Evolutionary conservation across 371 early-diverging fungal species (phyloP).

Genomic region (Mortierella sp.): DNA sequence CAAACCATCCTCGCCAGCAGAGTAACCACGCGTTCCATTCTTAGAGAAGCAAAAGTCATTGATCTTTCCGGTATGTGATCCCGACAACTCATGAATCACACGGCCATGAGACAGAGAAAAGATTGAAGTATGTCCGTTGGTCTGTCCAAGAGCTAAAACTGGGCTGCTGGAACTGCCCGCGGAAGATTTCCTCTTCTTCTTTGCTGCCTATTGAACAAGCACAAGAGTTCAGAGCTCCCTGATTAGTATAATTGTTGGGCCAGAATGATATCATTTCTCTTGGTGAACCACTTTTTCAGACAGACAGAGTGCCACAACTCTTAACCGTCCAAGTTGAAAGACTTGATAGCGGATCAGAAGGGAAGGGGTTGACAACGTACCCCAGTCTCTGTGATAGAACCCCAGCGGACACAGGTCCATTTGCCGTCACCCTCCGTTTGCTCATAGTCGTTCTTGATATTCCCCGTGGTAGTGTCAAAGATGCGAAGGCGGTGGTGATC

Average conservation of each 20-base stretch:
- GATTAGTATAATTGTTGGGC: slow-evolving; percentile 8
- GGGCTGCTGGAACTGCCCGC: slow-evolving; percentile 47
- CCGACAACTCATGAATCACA: slow-evolving; percentile 62
- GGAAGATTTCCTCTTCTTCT: slow-evolving; percentile 62
- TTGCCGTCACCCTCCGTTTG: slow-evolving; percentile 63
- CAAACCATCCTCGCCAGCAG: slow-evolving; percentile 71
- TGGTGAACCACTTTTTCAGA: no score
- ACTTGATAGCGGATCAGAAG: not conserved
- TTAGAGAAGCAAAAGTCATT: slow-evolving; percentile 74
- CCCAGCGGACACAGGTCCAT: slow-evolving; percentile 75
- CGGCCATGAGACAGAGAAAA: slow-evolving; percentile 74
- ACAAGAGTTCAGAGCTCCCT: not conserved
- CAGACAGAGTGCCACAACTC: no score
- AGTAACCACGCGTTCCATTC: slow-evolving; percentile 70
- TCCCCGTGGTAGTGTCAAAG: slow-evolving; percentile 75
- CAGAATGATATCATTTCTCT: not conserved
- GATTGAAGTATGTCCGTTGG: slow-evolving; percentile 71
- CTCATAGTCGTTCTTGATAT: slow-evolving; percentile 71
- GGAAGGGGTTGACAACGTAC: slow-evolving; percentile 17
- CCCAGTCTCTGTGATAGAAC: slow-evolving; percentile 58
- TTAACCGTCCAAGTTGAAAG: no score
- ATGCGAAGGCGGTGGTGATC: slow-evolving; percentile 78
- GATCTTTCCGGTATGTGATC: slow-evolving; percentile 72
- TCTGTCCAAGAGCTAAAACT: slow-evolving; percentile 73
- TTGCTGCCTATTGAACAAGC: slow-evolving; percentile 44